A percentile compares a stretch with the other conserved stretches of the same genome.
Evolutionary conservation across 306 rosid genomes (phyloP).

Genomic region (Sicyos edulis): DNA sequence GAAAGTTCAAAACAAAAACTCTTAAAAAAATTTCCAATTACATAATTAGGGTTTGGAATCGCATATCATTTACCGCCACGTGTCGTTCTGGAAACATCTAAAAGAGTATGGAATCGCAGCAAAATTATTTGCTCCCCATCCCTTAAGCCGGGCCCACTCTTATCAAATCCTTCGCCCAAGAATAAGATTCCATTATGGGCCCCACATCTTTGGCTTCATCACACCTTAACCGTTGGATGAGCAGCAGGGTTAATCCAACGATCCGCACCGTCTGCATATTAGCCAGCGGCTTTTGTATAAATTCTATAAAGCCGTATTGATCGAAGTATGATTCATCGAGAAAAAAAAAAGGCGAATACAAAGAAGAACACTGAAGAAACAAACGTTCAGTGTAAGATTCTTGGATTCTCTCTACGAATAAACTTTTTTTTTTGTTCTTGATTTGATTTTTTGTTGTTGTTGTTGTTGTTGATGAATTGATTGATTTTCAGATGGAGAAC

Average conservation of each 20-base stretch:
- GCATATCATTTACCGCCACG: slow-evolving; percentile 25
- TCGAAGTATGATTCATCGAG: background rate
- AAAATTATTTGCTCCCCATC: slow-evolving; percentile 17
- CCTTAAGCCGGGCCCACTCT: slow-evolving; percentile 12
- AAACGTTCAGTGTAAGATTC: background rate
- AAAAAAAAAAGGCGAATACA: no score
- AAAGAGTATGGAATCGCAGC: slow-evolving; percentile 17
- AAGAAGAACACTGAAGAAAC: background rate
- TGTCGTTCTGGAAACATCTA: slow-evolving; percentile 36
- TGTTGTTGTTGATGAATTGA: background rate
- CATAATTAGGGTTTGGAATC: no score
- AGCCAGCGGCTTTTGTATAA: no score
- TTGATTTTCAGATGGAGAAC: slow-evolving; percentile 28
- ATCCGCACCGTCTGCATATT: background rate
- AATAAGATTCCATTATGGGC: background rate
- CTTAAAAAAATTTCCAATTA: no score
- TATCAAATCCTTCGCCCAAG: background rate
- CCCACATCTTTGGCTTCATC: background rate
- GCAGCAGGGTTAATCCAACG: background rate
- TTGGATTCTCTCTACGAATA: no score
- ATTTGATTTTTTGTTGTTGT: background rate
- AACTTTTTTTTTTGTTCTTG: background rate
- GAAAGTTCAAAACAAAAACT: no score
- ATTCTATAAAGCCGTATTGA: background rate
- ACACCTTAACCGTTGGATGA: slow-evolving; percentile 1